Evolutionary conservation across 129 eudicot genomes (phyloP), one percentile per base, ranked within the genome.

Genomic region (Smallanthus sonchifolius): DNA sequence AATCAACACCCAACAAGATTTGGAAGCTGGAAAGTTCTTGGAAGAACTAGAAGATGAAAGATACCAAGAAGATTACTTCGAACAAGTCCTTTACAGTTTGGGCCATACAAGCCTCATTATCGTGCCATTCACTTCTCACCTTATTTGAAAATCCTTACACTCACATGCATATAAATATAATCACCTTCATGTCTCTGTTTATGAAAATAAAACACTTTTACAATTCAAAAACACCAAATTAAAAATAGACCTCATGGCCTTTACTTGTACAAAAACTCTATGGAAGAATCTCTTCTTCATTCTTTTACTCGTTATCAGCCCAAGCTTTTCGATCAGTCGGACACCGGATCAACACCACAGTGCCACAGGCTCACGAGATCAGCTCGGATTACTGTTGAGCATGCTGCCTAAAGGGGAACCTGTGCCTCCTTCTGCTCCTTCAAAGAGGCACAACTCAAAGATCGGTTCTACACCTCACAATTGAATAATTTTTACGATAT

Each of bases 391-490:
- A 45, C 73, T 76, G 5, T 77, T 83, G 47, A 83, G 67, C n/a
- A 65, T 55, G 73, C 71, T 87, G 4, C 92, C 96, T 5, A 89
- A 85, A 83, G 90, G 90, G 43, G 35, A 11, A 2, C 84, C 80
- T 4, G 55, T 82, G 15, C 76, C 96, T 10, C 88, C 88, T 45
- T 89, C 96, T 40, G 92, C 82, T 70, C 96, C 96, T 10, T 89
- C 96, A 36, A 83, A 85, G 69, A 72, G 92, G 45, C 96, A 89
- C 81, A 89, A 89, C 66, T 85, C 87, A 10, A 35, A 72, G 72
- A 76, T 69, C 66, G 69, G 19, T 48, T 71, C 76, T 11, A 40
- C 69, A 5, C 84, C 69, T 28, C 36, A 57, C 32, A 75, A 73
- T 47, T 40, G 65, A 78, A n/a, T n/a, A n/a, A n/a, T n/a, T n/a